Conservation (phyloP, 2,329 filamentous ascomycete species). For the Xylaria sp. region DNA sequence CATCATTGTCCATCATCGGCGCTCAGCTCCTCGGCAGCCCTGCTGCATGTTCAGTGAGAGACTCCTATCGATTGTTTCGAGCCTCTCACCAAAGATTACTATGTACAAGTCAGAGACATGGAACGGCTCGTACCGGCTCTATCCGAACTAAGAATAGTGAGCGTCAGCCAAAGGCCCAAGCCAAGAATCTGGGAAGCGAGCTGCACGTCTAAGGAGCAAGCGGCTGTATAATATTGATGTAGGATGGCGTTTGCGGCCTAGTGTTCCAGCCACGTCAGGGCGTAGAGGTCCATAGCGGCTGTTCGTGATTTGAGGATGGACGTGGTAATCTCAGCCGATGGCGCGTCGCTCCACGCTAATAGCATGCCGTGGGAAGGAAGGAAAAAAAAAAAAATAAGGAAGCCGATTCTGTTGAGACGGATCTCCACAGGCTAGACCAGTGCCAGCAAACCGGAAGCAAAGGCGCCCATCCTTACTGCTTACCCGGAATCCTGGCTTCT, state of each 20-base stretch:
- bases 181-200: slow-evolving; percentile 22
- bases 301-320: slow-evolving; percentile 9
- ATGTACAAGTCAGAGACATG: not conserved
- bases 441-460: slow-evolving; percentile 27
- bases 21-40: not conserved
- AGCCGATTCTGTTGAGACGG: slow-evolving; percentile 1
- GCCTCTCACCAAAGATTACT: not conserved
- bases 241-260: not conserved
- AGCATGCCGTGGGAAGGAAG: not conserved
- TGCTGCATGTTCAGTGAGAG: not conserved
- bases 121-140: slow-evolving; percentile 17
- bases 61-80: slow-evolving; percentile 5
- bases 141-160: slow-evolving; percentile 17
- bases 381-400: not conserved
- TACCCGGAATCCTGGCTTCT: slow-evolving; percentile 15
- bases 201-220: slow-evolving; percentile 17
- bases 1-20: not conserved
- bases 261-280: slow-evolving; percentile 13
- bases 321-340: slow-evolving; percentile 10
- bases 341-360: slow-evolving; percentile 16
- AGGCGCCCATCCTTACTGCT: slow-evolving; percentile 1
- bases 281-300: not conserved
- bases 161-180: slow-evolving; percentile 10
- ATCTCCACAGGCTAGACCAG: slow-evolving; percentile 7
- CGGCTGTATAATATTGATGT: slow-evolving; percentile 11